A percentile compares a stretch with the other conserved stretches of the same genome.
Conservation (phyloP, 2,329 filamentous ascomycete genomes). For the Dactylellina leptospora region DNA sequence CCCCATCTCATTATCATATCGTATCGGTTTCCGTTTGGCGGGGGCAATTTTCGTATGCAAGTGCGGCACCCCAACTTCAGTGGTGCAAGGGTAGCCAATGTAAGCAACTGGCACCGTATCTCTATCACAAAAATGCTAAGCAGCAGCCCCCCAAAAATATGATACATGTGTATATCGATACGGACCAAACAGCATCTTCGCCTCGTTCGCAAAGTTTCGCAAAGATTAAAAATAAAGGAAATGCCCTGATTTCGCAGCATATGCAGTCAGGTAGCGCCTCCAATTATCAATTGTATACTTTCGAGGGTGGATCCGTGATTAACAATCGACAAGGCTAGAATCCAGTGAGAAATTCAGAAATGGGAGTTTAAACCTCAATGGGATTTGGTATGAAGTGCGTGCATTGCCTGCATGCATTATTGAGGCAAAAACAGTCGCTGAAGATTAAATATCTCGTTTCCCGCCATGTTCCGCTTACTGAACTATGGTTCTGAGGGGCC, state of each 20-base stretch:
- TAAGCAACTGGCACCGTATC: conserved; percentile 12
- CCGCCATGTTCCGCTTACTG: conserved; percentile 51
- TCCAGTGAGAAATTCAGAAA: no score
- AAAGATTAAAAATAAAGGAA: conserved; percentile 10
- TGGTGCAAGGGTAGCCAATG: conserved; percentile 47
- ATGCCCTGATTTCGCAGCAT: background rate
- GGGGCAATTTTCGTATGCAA: conserved; percentile 38
- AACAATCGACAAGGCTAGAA: conserved; percentile 27
- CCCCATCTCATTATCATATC: background rate
- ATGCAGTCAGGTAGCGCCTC: no score
- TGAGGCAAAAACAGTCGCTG: conserved; percentile 1
- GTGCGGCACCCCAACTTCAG: conserved; percentile 36
- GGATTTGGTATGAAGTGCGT: no score
- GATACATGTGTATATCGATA: conserved; percentile 35
- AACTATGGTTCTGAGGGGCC: conserved; percentile 17
- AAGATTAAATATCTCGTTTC: conserved; percentile 52
- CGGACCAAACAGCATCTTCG: conserved; percentile 19
- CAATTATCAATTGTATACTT: background rate
- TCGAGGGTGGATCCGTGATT: conserved; percentile 32
- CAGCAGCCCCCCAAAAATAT: background rate
- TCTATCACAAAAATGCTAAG: conserved; percentile 37
- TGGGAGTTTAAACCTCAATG: no score
- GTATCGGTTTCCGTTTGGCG: background rate
- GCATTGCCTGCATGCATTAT: conserved; percentile 19
- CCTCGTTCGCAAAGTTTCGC: conserved; percentile 39